Evolutionary conservation across 495 filamentous ascomycete genomes (phyloP).

Genomic region (Daldinia childiae): DNA sequence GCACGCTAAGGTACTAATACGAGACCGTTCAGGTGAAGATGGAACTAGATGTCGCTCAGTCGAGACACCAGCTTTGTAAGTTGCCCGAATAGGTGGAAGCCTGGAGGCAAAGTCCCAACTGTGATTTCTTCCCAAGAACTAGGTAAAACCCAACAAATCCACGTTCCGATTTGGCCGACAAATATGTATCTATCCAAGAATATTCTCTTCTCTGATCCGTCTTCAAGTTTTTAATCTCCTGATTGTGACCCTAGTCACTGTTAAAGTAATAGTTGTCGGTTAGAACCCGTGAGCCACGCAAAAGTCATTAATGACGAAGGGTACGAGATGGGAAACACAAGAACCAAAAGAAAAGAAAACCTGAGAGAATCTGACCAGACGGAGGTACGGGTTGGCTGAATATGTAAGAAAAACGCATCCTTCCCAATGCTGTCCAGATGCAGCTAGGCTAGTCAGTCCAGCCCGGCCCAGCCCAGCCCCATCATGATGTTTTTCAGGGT

Average conservation of each 20-base stretch:
- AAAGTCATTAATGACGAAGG: background rate
- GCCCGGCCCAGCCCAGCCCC: conserved; percentile 23
- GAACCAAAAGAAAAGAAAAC: background rate
- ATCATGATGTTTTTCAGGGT: conserved; percentile 28
- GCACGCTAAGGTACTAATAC: background rate
- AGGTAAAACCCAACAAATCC: background rate
- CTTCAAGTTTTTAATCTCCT: conserved; percentile 4
- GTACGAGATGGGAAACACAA: background rate
- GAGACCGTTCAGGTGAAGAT: background rate
- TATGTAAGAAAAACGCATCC: conserved; percentile 38
- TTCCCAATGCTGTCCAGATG: conserved; percentile 25
- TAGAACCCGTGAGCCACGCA: background rate
- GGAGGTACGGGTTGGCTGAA: conserved; percentile 24
- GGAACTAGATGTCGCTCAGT: background rate
- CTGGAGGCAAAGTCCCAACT: background rate
- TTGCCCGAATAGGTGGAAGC: conserved; percentile 18
- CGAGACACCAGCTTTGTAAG: conserved; percentile 7
- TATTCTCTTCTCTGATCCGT: background rate
- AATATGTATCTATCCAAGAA: conserved; percentile 4
- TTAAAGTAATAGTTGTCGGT: background rate
- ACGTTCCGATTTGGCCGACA: conserved; percentile 4
- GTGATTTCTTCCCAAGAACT: conserved; percentile 1
- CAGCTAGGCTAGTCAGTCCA: conserved; percentile 23
- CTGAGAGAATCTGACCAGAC: background rate
- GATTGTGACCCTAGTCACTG: background rate